Conservation (phyloP, 1,284 basidiomycete species). For the Rhodotorula sp. region DNA sequence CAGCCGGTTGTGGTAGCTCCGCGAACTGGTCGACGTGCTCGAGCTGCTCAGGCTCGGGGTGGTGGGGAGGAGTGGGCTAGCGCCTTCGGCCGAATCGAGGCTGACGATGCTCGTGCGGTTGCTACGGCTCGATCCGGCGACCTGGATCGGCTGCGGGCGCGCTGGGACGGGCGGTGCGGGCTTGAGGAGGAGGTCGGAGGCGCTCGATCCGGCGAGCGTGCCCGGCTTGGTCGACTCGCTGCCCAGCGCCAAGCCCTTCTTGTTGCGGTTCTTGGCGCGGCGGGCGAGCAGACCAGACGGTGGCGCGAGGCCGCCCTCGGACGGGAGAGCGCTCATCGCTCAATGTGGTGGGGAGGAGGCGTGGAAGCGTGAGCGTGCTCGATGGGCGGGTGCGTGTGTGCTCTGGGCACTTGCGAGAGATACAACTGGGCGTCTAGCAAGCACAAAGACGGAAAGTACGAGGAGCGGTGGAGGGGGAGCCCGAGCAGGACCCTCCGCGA, state of each 20-base stretch:
- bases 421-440: no score
- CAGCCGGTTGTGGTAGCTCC: slow-evolving; percentile 28
- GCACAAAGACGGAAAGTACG: no score
- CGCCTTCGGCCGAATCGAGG: slow-evolving; percentile 5
- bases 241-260: slow-evolving; percentile 36
- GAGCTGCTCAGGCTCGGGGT: slow-evolving; percentile 24
- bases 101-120: slow-evolving; percentile 14
- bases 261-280: slow-evolving; percentile 39
- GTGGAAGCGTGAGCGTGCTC: not conserved
- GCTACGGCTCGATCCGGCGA: slow-evolving; percentile 22
- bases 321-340: not conserved
- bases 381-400: not conserved
- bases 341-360: not conserved
- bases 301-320: not conserved
- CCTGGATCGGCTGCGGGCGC: slow-evolving; percentile 29
- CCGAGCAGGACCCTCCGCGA: no score
- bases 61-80: slow-evolving; percentile 20
- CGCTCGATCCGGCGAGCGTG: slow-evolving; percentile 27
- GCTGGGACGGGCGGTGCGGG: slow-evolving; percentile 4
- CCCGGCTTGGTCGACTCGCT: slow-evolving; percentile 35
- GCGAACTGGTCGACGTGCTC: not conserved
- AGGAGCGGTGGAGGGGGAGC: no score
- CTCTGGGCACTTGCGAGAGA: no score
- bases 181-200: slow-evolving; percentile 19
- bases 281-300: not conserved